Base-by-base conservation (phyloP, 2,329 filamentous ascomycete genomes). In the Xylaria sp. region DNA sequence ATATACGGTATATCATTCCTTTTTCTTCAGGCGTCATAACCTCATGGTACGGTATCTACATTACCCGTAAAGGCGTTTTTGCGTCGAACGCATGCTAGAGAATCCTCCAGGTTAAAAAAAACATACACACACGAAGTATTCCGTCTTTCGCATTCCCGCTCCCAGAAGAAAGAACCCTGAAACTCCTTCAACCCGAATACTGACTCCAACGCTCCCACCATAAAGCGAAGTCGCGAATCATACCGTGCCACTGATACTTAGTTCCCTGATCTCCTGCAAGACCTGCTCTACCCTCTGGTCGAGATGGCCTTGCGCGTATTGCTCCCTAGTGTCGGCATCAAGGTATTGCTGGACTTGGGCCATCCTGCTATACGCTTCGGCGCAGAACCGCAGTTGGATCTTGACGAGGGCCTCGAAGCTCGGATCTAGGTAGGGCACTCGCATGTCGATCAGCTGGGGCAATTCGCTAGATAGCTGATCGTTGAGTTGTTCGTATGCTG, bases 261-360 rank as follows among this genome's bases (percentile, higher is more conserved):
- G 81, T 81, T 98, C 96, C 72, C 96, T 86, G 79, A 99, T 99
- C 84, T 99, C 94, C 77, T 97, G 94, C 81, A 99, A 79, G 47
- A 98, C 96, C 81, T 98, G 91, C 81, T 99, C 96, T 33, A 99
- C 96, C 71, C 93, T 85, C 67, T 90, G 91, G 79, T 99, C 96
- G 73, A 99, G 83, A 72, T 97, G 92, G 29, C 96, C 96, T 74
- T 94, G 90, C 1, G 96, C 96, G 80, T 99, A 99, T 81, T 97
- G 92, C 72, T 99, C 96, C 79, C 96, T 87, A 59, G 95, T 98
- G 77, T 97, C 94, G 33, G 95, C 92, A 78, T 98, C 96, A 36
- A 99, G 86, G 79, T 97, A 98, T 82, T 99, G 96, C 83, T 99
- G 96, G 64, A 99, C 96, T 83, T 99, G 96, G 29, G 96, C 96